Conservation (phyloP, 495 filamentous ascomycete genomes). For the Pyronema domesticum region DNA sequence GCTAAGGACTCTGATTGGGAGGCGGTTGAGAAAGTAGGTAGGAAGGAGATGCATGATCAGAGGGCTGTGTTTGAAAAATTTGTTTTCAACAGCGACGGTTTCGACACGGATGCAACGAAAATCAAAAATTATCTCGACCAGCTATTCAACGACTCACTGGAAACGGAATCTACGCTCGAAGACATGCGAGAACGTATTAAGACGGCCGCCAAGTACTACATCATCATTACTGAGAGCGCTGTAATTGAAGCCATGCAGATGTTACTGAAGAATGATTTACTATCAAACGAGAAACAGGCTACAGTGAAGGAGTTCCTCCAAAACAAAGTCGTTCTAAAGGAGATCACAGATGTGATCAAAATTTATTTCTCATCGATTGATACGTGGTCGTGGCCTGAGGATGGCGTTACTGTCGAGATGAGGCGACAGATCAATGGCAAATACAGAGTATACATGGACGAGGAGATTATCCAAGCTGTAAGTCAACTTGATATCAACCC, state of each 20-base stretch:
- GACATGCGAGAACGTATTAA: neutral
- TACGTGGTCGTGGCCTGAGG: constrained; percentile 42
- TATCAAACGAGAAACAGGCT: constrained; percentile 40
- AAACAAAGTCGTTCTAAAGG: constrained; percentile 37
- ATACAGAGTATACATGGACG: constrained; percentile 46
- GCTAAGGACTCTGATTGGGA: constrained; percentile 19
- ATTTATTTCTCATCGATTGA: constrained; percentile 43
- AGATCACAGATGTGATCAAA: constrained; percentile 50
- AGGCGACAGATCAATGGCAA: constrained; percentile 44
- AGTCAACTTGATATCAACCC: neutral
- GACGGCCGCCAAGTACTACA: neutral
- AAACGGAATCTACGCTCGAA: constrained; percentile 14
- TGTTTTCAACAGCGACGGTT: constrained; percentile 36
- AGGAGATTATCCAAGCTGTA: constrained; percentile 43
- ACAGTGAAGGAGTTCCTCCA: constrained; percentile 42
- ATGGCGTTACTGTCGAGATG: constrained; percentile 39
- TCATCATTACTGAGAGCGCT: constrained; percentile 26
- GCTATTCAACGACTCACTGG: constrained; percentile 31
- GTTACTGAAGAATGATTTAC: constrained; percentile 37
- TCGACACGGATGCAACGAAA: constrained; percentile 27
- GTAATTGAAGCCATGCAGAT: constrained; percentile 33
- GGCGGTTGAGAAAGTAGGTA: constrained; percentile 30
- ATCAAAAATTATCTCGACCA: constrained; percentile 34
- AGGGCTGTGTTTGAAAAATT: constrained; percentile 38
- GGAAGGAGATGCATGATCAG: constrained; percentile 35